Evolutionary conservation across 2,329 filamentous ascomycete species (phyloP), one percentile per base, ranked within the genome.

Genomic region (Coniochaeta sp.): DNA sequence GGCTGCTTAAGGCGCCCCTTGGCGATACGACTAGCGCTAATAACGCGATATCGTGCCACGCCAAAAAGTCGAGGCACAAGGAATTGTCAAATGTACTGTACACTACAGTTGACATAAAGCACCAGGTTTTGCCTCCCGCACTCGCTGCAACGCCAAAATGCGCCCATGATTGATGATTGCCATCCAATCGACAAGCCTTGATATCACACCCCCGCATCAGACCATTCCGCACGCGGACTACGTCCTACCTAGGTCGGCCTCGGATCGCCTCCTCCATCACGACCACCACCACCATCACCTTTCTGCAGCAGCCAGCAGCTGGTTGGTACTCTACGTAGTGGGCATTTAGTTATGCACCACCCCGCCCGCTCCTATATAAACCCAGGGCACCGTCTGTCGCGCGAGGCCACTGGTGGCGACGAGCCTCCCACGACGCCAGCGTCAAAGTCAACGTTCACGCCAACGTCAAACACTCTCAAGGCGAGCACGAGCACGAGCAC

Each of bases 321-420:
- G n/a, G n/a, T n/a, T n/a, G n/a, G n/a, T n/a, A n/a, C n/a, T n/a
- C n/a, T n/a, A n/a, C n/a, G n/a, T n/a, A n/a, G n/a, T n/a, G n/a
- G n/a, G n/a, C n/a, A n/a, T n/a, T n/a, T 38, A 40, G 16, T 19
- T 9, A n/a, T 19, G 38, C 38, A 40, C 38, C 38, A 40, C 38
- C 38, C 38, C 38, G 38, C 38, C 38, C 38, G 61, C 44, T 52
- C 59, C 54, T 61, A 65, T 66, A 68, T 67, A 67, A 68, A 63
- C 56, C n/a, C 60, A 54, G 50, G 60, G 22, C 22, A 58, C 24
- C 60, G 55, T 28, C 44, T 50, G 62, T 63, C 63, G 60, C 63
- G 60, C 64, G 64, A 63, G 59, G 59, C 50, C 59, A 28, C 47
- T 50, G 58, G 64, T 64, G 63, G 62, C 64, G 63, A 65, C 56